A percentile compares a stretch with the other conserved stretches of the same genome.
Conservation (phyloP, 495 filamentous ascomycete species). For the Daldinia grandis region DNA sequence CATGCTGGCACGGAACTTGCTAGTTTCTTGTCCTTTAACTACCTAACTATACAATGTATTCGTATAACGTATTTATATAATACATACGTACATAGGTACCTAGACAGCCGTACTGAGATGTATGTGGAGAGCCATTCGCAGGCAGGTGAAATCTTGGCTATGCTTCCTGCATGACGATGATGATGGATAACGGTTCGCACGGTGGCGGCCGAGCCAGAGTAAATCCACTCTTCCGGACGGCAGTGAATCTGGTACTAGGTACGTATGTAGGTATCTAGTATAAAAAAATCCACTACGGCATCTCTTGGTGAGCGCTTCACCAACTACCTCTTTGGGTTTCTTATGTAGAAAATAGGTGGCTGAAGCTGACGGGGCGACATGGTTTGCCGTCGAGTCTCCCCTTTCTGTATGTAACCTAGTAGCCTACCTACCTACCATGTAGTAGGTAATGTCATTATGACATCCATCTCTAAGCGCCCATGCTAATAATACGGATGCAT, state of each 20-base stretch:
- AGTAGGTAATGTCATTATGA: not conserved
- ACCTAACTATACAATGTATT: not conserved
- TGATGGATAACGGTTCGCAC: slow-evolving; percentile 29
- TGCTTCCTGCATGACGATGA: slow-evolving; percentile 20
- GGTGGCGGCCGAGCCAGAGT: slow-evolving; percentile 14
- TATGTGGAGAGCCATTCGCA: not conserved
- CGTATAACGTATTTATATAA: not conserved
- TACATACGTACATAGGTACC: too few relatives aligned
- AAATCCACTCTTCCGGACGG: not conserved
- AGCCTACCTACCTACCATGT: not conserved
- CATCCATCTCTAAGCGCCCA: slow-evolving; percentile 30
- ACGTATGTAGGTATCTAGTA: too few relatives aligned
- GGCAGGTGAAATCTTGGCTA: not conserved
- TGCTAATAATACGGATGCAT: slow-evolving; percentile 13
- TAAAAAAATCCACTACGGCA: too few relatives aligned
- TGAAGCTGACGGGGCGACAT: not conserved
- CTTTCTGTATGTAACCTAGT: not conserved
- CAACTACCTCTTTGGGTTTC: not conserved
- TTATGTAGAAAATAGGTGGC: not conserved
- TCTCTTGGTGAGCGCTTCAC: not conserved
- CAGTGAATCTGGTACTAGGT: not conserved
- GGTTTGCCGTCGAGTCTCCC: not conserved
- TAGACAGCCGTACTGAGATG: not conserved
- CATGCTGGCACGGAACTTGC: slow-evolving; percentile 1
- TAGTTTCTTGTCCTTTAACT: slow-evolving; percentile 4